phyloP scores from a whole-genome alignment of 208 protist genomes.

The Leishmania turanica region DNA sequence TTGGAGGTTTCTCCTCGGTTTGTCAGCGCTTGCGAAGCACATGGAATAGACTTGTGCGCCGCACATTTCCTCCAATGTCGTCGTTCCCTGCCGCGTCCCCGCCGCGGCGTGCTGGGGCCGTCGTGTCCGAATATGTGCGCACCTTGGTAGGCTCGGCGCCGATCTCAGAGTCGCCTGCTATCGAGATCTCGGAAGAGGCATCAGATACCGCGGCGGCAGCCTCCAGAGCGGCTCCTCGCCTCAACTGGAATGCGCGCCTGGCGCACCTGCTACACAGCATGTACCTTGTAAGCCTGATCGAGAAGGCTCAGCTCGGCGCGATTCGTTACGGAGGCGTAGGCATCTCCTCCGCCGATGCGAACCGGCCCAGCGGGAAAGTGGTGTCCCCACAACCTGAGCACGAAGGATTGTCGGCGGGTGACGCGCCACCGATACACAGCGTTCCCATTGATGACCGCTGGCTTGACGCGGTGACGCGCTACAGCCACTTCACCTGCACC shows the following conservation, averaged over 20 bases:
- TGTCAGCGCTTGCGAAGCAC: background rate
- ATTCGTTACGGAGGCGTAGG: background rate
- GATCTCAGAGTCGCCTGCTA: background rate
- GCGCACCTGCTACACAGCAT: conserved; percentile 64
- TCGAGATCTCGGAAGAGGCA: background rate
- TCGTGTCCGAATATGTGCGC: conserved; percentile 3
- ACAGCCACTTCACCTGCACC: conserved; percentile 54
- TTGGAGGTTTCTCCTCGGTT: too few species aligned
- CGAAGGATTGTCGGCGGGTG: background rate
- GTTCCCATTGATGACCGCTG: conserved; percentile 47
- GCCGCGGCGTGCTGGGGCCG: background rate
- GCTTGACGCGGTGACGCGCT: conserved; percentile 60
- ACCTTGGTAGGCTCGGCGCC: conserved; percentile 3
- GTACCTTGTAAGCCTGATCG: conserved; percentile 69
- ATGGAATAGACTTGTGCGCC: background rate
- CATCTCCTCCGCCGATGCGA: background rate
- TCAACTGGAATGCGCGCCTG: conserved; percentile 34
- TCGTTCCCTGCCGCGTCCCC: too few species aligned
- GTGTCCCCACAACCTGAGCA: background rate
- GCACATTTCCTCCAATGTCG: background rate
- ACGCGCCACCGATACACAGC: conserved; percentile 2
- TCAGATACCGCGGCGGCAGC: background rate
- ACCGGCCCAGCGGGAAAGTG: background rate
- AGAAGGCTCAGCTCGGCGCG: conserved; percentile 70
- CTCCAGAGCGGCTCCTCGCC: background rate